Evolutionary conservation across 164 flowering plant genomes (phyloP).

Genomic region (Umbellularia californica): DNA sequence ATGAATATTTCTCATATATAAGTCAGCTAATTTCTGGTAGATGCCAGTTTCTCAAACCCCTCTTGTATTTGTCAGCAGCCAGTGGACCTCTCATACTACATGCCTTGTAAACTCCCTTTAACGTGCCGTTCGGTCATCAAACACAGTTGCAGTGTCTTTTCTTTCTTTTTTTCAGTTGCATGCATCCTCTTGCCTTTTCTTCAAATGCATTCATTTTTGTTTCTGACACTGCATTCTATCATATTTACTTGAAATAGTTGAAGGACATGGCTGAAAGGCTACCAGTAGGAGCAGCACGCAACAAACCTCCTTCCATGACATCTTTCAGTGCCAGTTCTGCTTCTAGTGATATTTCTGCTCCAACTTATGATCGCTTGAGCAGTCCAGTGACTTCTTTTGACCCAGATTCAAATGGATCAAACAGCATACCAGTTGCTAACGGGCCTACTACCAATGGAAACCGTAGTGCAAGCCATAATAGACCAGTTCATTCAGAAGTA

Average conservation of each 20-base stretch:
- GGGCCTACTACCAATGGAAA: conserved; percentile 41
- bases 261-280: conserved; percentile 95
- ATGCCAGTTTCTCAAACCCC: too few species aligned
- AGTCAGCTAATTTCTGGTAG: too few species aligned
- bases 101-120: too few species aligned
- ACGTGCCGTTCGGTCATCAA: too few species aligned
- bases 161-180: too few species aligned
- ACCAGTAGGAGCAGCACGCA: conserved; percentile 76
- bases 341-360: conserved; percentile 39
- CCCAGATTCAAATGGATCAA: conserved; percentile 46
- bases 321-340: conserved; percentile 46
- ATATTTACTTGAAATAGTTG: conserved; percentile 37
- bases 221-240: background rate
- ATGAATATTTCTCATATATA: too few species aligned
- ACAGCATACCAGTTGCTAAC: conserved; percentile 42
- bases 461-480: conserved; percentile 43
- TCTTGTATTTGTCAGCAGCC: too few species aligned
- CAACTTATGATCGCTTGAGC: conserved; percentile 40
- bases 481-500: conserved; percentile 39
- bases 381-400: conserved; percentile 41
- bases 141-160: too few species aligned
- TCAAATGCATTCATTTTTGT: background rate
- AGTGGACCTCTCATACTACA: too few species aligned
- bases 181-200: background rate
- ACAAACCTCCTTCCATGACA: conserved; percentile 46